Evolutionary conservation across 345 rosid genomes (phyloP), one percentile per base, ranked within the genome.

Genomic region (Eucalyptus cloeziana): DNA sequence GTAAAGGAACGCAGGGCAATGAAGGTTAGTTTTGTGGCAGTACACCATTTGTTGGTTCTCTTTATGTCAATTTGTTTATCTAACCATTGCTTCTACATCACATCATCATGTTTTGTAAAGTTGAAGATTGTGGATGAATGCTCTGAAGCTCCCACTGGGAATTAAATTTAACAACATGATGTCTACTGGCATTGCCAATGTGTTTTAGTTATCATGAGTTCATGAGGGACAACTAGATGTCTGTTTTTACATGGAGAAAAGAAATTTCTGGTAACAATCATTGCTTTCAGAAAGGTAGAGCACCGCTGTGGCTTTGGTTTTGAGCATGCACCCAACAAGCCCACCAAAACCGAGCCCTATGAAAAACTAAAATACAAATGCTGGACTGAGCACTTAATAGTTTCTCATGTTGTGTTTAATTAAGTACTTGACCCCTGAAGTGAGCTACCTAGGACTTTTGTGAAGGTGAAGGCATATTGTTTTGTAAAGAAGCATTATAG

Each of bases 1-100:
- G 99, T 97, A 86, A 97, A 97, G 92, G 99, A 97, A 93, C 96
- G 99, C 76, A 93, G 99, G 81, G 96, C 98, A 51, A 97, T 97
- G 98, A 97, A 97, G 94, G 99, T 96, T 86, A 92, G 90, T 16
- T 76, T 71, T 40, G 14, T 76, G 45, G 83, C 15, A 21, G 27
- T 76, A 76, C 83, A 76, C 30, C 83, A 76, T 10, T 10, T 76
- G 27, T 76, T 22, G 47, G 83, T 76, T 40, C 47, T 76, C 47
- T 76, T 40, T 76, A 76, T 40, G 83, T 76, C 83, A 21, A 76
- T 76, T 40, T 76, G 83, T 76, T 76, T 76, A 40, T 76, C 83
- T 11, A 76, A 49, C 80, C 40, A 19, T 85, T 51, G 64, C 37
- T 67, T n/a, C 37, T 83, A 13, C 58, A 50, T 88, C 86, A 43